phyloP scores from a whole-genome alignment of 495 filamentous ascomycete species.

The Aspergillus bridgeri region DNA sequence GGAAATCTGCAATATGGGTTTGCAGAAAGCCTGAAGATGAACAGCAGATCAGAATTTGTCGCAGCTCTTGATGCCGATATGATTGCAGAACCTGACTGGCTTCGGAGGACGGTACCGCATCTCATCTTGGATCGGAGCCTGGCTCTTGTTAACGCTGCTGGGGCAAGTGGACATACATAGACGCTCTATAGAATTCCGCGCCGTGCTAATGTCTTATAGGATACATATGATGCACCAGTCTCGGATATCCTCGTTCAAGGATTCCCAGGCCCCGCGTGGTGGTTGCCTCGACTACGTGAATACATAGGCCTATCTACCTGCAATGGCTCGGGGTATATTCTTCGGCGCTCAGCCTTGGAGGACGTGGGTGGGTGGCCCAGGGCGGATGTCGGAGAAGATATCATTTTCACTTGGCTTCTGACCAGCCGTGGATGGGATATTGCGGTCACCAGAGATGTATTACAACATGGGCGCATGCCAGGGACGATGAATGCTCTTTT shows the following conservation, averaged over 20 bases:
- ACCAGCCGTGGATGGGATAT: conserved; percentile 50
- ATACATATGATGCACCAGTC: no score
- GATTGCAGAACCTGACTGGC: conserved; percentile 54
- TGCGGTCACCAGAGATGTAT: conserved; percentile 46
- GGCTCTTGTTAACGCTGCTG: no score
- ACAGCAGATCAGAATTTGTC: conserved; percentile 45
- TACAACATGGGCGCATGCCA: conserved; percentile 52
- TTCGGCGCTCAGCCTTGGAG: conserved; percentile 46
- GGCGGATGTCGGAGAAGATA: conserved; percentile 50
- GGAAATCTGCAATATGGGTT: conserved; percentile 53
- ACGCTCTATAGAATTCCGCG: no score
- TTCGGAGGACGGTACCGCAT: conserved; percentile 48
- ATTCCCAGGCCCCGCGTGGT: no score
- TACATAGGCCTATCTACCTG: no score
- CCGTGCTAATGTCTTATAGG: no score
- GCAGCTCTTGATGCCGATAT: conserved; percentile 55
- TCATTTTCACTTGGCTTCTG: conserved; percentile 44
- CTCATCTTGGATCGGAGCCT: conserved; percentile 42
- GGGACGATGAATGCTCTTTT: conserved; percentile 45
- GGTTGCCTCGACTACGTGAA: no score
- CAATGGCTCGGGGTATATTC: conserved; percentile 51
- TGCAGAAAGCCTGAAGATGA: conserved; percentile 28
- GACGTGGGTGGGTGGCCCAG: conserved; percentile 50
- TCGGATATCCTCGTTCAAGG: no score
- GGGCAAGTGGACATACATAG: no score